Evolutionary conservation across 495 filamentous ascomycete species (phyloP).

Genomic region (Penicillium samsonianum): DNA sequence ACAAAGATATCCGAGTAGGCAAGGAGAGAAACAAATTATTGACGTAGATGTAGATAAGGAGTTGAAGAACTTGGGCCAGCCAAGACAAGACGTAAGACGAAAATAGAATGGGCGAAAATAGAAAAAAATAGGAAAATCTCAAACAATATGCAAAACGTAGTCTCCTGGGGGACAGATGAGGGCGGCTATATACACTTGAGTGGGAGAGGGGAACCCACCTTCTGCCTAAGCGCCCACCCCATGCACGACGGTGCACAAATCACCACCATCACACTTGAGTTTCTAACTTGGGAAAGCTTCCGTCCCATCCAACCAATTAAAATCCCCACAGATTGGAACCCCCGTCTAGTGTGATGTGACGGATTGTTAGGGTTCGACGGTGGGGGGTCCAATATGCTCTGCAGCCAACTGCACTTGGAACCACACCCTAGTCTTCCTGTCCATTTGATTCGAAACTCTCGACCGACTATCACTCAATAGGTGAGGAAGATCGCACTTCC

Average conservation of each 20-base stretch:
- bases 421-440: background rate
- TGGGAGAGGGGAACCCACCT: constrained; percentile 8
- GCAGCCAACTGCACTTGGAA: constrained; percentile 7
- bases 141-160: constrained; percentile 34
- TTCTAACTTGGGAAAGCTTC: constrained; percentile 20
- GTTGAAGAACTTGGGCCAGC: constrained; percentile 41
- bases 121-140: constrained; percentile 38
- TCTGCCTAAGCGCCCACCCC: constrained; percentile 29
- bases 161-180: constrained; percentile 16
- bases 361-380: background rate
- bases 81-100: constrained; percentile 39
- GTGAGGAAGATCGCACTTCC: background rate
- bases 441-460: background rate
- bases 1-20: constrained; percentile 35
- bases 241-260: constrained; percentile 32
- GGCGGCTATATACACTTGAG: constrained; percentile 44
- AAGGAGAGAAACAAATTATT: constrained; percentile 34
- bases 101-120: constrained; percentile 36
- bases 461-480: background rate
- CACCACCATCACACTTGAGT: constrained; percentile 36
- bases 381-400: background rate
- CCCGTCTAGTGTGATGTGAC: constrained; percentile 8
- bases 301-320: constrained; percentile 15
- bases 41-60: constrained; percentile 31
- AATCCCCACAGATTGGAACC: background rate